Evolutionary conservation across 305 asterid genomes (phyloP), one percentile per base, ranked within the genome.

Genomic region (Fraxinus greggii): DNA sequence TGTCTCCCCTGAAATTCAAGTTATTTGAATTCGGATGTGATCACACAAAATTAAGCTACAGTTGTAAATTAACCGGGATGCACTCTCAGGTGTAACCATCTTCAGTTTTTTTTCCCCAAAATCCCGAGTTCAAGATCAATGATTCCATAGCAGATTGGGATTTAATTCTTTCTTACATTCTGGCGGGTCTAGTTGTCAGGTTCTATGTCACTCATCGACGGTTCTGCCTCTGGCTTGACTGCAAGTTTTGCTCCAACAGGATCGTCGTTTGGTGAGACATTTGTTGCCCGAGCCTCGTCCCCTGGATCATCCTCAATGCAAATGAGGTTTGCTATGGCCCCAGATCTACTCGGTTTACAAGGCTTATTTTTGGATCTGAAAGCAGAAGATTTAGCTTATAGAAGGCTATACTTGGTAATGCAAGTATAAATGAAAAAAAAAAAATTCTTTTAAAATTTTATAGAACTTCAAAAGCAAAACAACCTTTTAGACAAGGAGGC

Each of bases 401-500:
- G 28, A 19, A 69, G n/a, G 59, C 6, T 45, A 12, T 45, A 45
- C 56, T 12, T 45, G n/a, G 56, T 45, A 13, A 13, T 13, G 56
- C 56, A 45, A 45, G 7, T 17, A 81, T 74, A 48, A 38, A 54
- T 54, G 45, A 35, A 35, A 0, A 15, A 59, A 32, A 35, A 70
- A 76, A 23, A 29, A 69, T 73, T 32, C 33, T 45, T 31, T 40
- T 32, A 36, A 70, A 77, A 21, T 2, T 48, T 38, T 28, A 26
- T 40, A 12, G 78, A 67, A 33, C 6, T 33, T 33, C 70, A 28
- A 48, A 76, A 63, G 72, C 48, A 80, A 81, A 86, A 80, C 88
- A 28, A 88, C 92, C 88, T 84, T 84, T 91, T 86, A 7, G 88
- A 84, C 38, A 89, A 84, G n/a, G 89, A 81, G 80, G 32, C 78